Evolutionary conservation across 768 basidiomycete species (phyloP).

Genomic region (Rhizopogon roseolus): DNA sequence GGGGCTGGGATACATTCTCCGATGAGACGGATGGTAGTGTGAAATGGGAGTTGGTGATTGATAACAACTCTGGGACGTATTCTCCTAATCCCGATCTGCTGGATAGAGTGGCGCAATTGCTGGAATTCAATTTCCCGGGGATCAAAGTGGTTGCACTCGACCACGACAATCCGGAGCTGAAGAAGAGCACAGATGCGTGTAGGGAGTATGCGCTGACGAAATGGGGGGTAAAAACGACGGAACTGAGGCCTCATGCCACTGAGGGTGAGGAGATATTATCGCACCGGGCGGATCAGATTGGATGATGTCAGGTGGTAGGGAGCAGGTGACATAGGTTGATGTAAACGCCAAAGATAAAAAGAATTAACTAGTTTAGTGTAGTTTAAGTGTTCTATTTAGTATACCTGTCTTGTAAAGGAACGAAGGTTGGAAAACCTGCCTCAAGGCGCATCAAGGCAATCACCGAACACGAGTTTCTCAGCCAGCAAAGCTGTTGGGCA

Average conservation of each 20-base stretch:
- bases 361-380: slow-evolving; percentile 16
- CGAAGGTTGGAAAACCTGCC: neutral
- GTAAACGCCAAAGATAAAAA: slow-evolving; percentile 4
- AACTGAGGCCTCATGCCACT: slow-evolving; percentile 57
- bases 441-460: slow-evolving; percentile 17
- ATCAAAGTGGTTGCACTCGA: slow-evolving; percentile 52
- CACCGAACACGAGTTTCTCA: slow-evolving; percentile 30
- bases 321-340: slow-evolving; percentile 6
- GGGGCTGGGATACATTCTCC: slow-evolving; percentile 61
- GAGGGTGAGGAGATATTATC: slow-evolving; percentile 53
- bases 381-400: slow-evolving; percentile 1
- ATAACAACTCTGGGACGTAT: slow-evolving; percentile 86
- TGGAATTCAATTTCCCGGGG: slow-evolving; percentile 74
- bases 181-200: slow-evolving; percentile 60
- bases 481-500: slow-evolving; percentile 21
- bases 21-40: slow-evolving; percentile 52
- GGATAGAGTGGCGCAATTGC: slow-evolving; percentile 51
- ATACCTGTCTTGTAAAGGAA: neutral
- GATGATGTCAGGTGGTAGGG: slow-evolving; percentile 4
- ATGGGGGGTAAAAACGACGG: slow-evolving; percentile 55
- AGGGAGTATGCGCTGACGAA: slow-evolving; percentile 56
- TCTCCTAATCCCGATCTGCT: slow-evolving; percentile 64
- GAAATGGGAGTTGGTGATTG: slow-evolving; percentile 78
- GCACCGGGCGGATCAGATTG: slow-evolving; percentile 13
- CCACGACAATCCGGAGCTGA: slow-evolving; percentile 50